Evolutionary conservation across 306 rosid genomes (phyloP).

Genomic region (Castanea crenata): DNA sequence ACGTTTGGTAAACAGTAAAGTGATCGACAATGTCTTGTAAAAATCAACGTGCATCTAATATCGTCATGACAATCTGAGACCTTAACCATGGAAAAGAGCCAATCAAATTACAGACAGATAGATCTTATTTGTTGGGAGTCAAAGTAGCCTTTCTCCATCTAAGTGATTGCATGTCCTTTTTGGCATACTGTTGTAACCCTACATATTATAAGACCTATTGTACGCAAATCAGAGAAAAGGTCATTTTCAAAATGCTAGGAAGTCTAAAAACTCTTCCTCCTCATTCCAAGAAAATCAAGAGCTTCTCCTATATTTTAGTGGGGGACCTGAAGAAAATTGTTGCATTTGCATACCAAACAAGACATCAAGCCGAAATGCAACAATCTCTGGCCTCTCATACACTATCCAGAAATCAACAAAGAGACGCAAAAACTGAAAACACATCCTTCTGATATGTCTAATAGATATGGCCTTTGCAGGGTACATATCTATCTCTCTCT

Average conservation of each 20-base stretch:
- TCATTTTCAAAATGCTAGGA: background rate
- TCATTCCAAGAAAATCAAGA: background rate
- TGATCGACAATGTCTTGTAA: background rate
- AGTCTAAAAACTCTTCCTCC: background rate
- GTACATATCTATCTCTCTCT: conserved; percentile 2
- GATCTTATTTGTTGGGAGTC: background rate
- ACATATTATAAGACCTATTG: background rate
- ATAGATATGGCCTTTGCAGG: conserved; percentile 19
- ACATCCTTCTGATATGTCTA: conserved; percentile 27
- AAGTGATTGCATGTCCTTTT: background rate
- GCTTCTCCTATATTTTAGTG: background rate
- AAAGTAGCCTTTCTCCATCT: background rate
- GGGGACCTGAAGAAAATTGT: conserved; percentile 4
- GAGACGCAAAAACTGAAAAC: conserved; percentile 25
- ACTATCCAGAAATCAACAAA: conserved; percentile 27
- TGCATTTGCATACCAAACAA: background rate
- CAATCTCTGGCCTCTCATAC: conserved; percentile 18
- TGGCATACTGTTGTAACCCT: background rate
- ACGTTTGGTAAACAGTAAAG: background rate
- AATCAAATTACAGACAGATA: background rate
- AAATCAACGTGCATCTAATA: background rate
- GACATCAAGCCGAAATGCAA: background rate
- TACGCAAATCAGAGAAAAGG: background rate
- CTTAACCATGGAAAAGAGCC: background rate
- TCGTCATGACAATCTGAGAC: background rate